These are phyloP conservation scores for Dimargaris verticillata DNA, from an alignment of 192 early-diverging fungal species.

Conservation along the genomic window DNA sequence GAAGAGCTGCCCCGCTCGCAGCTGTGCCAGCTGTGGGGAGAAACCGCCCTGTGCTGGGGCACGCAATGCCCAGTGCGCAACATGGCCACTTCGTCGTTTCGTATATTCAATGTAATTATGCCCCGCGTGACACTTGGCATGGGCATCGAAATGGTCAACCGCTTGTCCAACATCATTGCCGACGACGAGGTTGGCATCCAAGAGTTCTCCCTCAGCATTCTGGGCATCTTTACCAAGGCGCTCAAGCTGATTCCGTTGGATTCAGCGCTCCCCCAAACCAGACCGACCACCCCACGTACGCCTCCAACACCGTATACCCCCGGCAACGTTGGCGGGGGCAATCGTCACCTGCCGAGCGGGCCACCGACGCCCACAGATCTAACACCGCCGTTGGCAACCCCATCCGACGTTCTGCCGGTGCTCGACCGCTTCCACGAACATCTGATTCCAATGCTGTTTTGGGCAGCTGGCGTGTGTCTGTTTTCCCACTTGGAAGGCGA, in stretches of 20 bases:
- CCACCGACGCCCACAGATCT: too few relatives aligned
- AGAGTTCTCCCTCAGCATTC: conserved; percentile 43
- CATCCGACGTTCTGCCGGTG: neutral
- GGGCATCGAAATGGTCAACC: conserved; percentile 56
- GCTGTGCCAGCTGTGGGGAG: conserved; percentile 55
- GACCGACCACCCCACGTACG: too few relatives aligned
- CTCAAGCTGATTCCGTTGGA: neutral
- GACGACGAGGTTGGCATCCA: conserved; percentile 61
- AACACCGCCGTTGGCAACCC: too few relatives aligned
- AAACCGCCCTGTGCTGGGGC: conserved; percentile 66
- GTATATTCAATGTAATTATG: conserved; percentile 55
- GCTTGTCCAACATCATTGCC: conserved; percentile 58
- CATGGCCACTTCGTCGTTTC: conserved; percentile 75
- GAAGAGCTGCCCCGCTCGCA: conserved; percentile 7
- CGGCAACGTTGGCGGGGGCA: too few relatives aligned
- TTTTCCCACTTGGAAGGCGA: conserved; percentile 6
- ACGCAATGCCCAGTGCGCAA: conserved; percentile 68
- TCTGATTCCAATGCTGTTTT: conserved; percentile 4
- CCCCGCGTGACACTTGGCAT: conserved; percentile 56
- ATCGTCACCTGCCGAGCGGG: too few relatives aligned
- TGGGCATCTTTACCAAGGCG: conserved; percentile 4
- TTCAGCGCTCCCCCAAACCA: neutral
- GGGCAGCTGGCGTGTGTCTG: neutral
- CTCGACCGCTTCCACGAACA: neutral
- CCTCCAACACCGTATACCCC: too few relatives aligned